Conservation (phyloP, 2,329 filamentous ascomycete species). For the Seiridium cupressi region DNA sequence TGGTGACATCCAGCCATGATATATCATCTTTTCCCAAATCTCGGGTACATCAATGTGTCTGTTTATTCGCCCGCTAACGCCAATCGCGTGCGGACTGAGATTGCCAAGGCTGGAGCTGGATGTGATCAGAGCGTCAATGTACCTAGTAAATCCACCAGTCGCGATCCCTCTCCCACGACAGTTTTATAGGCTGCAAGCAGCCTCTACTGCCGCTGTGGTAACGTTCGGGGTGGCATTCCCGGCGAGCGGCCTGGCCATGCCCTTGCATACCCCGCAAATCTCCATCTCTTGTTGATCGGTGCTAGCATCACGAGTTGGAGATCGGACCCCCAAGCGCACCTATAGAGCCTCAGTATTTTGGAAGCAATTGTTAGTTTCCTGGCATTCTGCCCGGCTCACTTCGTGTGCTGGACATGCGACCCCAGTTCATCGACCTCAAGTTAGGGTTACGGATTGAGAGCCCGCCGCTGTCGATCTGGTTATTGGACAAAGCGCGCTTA, state of each 20-base stretch:
- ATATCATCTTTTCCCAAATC: too few species aligned
- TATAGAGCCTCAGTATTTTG: not conserved
- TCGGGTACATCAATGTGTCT: too few species aligned
- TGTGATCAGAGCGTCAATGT: not conserved
- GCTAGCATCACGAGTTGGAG: not conserved
- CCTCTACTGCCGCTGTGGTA: not conserved
- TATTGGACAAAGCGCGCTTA: too few species aligned
- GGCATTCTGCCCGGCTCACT: too few species aligned
- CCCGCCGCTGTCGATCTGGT: too few species aligned
- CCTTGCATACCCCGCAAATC: slow-evolving; percentile 1
- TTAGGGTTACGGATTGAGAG: too few species aligned
- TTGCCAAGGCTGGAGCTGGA: not conserved
- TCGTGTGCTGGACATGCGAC: too few species aligned
- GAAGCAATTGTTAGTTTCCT: too few species aligned
- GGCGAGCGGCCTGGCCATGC: not conserved
- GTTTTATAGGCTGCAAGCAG: not conserved
- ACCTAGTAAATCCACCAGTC: not conserved
- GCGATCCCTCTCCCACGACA: not conserved
- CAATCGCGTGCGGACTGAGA: too few species aligned
- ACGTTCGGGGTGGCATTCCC: not conserved
- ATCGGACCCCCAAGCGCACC: not conserved
- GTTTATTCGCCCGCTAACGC: too few species aligned
- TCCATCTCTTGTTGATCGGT: not conserved
- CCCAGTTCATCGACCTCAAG: too few species aligned
- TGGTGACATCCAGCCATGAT: too few species aligned